A percentile compares a stretch with the other conserved stretches of the same genome.
Evolutionary conservation across 257 asterid genomes (phyloP).

Genomic region (Ajuga chamaepitys): DNA sequence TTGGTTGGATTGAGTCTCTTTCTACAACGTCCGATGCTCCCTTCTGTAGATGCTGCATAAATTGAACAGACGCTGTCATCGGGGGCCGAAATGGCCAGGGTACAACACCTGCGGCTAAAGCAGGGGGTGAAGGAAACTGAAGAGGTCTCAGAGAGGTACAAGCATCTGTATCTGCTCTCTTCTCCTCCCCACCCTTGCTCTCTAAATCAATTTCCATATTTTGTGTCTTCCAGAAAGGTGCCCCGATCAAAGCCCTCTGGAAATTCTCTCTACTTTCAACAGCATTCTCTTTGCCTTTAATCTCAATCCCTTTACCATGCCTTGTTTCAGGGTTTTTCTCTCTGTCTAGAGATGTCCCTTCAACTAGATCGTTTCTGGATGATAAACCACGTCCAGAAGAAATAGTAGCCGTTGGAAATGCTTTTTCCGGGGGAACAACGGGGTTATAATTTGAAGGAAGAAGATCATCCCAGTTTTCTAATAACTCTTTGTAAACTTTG

Average conservation of each 20-base stretch:
- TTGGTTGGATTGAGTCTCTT: constrained; percentile 25
- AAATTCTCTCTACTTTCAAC: constrained; percentile 32
- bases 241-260: constrained; percentile 27
- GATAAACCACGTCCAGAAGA: constrained; percentile 56
- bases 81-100: constrained; percentile 55
- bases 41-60: constrained; percentile 24
- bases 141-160: constrained; percentile 27
- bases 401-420: constrained; percentile 79
- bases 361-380: constrained; percentile 50
- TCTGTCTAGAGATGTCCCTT: constrained; percentile 38
- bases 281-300: constrained; percentile 37
- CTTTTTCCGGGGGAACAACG: constrained; percentile 94
- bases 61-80: constrained; percentile 16
- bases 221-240: constrained; percentile 51
- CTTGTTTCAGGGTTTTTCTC: constrained; percentile 38
- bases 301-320: constrained; percentile 29
- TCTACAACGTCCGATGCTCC: constrained; percentile 24
- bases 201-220: constrained; percentile 60
- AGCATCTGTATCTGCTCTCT: constrained; percentile 21
- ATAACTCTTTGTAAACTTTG: constrained; percentile 85
- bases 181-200: constrained; percentile 34
- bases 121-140: constrained; percentile 36
- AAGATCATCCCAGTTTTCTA: constrained; percentile 94
- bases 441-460: constrained; percentile 89
- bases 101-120: constrained; percentile 37